Base-by-base conservation (phyloP, 176 grass and related monocot species). In the Alopecurus myosuroides region DNA sequence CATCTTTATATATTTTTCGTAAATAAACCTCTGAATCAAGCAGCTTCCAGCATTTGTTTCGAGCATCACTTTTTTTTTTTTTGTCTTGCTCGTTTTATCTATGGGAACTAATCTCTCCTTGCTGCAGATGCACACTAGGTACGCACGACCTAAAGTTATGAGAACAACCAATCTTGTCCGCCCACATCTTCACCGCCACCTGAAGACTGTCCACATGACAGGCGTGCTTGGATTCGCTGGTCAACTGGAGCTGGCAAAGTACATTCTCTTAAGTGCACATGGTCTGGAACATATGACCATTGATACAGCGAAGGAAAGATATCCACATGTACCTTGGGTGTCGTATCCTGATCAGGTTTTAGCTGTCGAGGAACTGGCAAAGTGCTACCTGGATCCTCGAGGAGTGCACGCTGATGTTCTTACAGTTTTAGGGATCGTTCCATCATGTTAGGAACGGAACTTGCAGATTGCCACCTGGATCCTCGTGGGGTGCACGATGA, bases 201-300 rank as follows among this genome's bases (percentile, higher is more conserved):
- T 72, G 3, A 82, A 72, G 80, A 72, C 31, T 9, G 80, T 72
- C 51, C 15, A 23, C 25, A 72, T 70, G 40, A 82, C 64, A 25
- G 80, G 80, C 3, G 42, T 82, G 6, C 7, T 55, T 73, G 80
- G 42, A 82, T 52, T 52, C 18, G 22, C 7, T 1, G 42, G 51
- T 26, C 53, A 66, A 53, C 7, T 82, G 20, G 60, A 82, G 23
- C 18, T 82, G 80, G 64, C 80, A 1, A 67, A 82, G 11, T 82
- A 82, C 80, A 82, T 83, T 39, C 46, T 50, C 22, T 10, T 37
- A n/a, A 81, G 65, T 69, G 78, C 78, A 0, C 0, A 48, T n/a
- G 36, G 12, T 48, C 58, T 81, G 26, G 36, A 81, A 46, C 44
- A 46, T 46, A 46, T 46, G 44, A 46, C 12, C 1, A 46, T 46